phyloP scores from a whole-genome alignment of 106 monocot species.

The Gastrodia elata region DNA sequence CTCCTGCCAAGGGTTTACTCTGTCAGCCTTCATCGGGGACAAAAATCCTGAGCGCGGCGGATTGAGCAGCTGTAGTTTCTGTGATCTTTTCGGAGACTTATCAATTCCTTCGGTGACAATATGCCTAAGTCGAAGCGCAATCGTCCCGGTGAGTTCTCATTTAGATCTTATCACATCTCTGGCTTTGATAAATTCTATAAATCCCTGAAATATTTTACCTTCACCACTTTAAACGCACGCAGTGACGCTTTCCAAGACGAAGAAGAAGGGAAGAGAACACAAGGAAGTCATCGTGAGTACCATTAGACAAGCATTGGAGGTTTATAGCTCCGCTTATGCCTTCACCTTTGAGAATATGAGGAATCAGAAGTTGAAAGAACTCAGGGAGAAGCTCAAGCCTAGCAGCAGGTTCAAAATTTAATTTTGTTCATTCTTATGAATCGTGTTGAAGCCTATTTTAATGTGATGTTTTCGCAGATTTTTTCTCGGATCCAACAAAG shows the following conservation, averaged over 20 bases:
- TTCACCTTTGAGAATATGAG: conserved; percentile 94
- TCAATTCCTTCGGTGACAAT: not conserved
- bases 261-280: conserved; percentile 80
- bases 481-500: conserved; percentile 93
- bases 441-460: not conserved
- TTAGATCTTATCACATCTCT: not conserved
- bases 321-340: conserved; percentile 48
- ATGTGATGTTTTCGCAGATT: conserved; percentile 29
- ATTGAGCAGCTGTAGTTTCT: not conserved
- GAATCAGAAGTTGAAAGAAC: conserved; percentile 82
- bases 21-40: not conserved
- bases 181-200: not conserved
- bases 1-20: not conserved
- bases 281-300: conserved; percentile 57
- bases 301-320: conserved; percentile 65
- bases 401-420: conserved; percentile 55
- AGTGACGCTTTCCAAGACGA: conserved; percentile 95
- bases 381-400: conserved; percentile 77
- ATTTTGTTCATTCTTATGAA: not conserved
- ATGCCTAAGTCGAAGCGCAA: conserved; percentile 91
- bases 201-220: not conserved
- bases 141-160: conserved; percentile 29
- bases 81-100: not conserved
- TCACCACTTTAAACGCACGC: conserved; percentile 1
- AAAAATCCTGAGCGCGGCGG: not conserved